phyloP scores from a whole-genome alignment of 768 basidiomycete genomes.

The Wakefieldia striispora region DNA sequence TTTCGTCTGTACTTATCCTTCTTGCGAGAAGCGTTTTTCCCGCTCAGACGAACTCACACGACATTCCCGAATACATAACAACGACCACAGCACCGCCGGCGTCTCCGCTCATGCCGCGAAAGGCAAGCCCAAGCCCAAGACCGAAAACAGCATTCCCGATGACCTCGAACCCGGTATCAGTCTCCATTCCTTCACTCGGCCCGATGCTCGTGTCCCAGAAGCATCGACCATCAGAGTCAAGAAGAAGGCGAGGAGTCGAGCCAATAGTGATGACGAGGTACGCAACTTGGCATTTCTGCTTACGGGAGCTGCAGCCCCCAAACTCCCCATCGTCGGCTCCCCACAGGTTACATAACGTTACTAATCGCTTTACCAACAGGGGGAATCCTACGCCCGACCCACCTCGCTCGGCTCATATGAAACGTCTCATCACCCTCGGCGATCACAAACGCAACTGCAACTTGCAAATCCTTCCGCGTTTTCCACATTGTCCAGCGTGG shows the following conservation, averaged over 20 bases:
- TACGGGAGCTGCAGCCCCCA: conserved; percentile 3
- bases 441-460: conserved; percentile 27
- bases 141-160: conserved; percentile 23
- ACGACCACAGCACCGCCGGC: conserved; percentile 39
- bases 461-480: conserved; percentile 48
- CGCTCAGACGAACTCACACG: conserved; percentile 98
- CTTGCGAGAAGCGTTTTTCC: conserved; percentile 98
- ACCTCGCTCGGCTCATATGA: conserved; percentile 51
- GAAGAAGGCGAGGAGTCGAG: conserved; percentile 78
- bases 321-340: conserved; percentile 20
- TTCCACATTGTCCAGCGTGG: conserved; percentile 68
- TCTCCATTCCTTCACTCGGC: conserved; percentile 24
- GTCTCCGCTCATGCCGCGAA: conserved; percentile 24
- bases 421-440: conserved; percentile 27
- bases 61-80: conserved; percentile 90
- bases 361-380: conserved; percentile 34
- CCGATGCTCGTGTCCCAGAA: conserved; percentile 22
- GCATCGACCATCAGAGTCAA: conserved; percentile 43
- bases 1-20: conserved; percentile 85
- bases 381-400: conserved; percentile 58
- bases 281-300: conserved; percentile 23
- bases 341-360: conserved; percentile 27
- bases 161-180: conserved; percentile 24
- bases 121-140: conserved; percentile 30
- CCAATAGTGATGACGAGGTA: conserved; percentile 84